Base-by-base conservation (phyloP, 495 filamentous ascomycete species). In the Neurospora sp. region DNA sequence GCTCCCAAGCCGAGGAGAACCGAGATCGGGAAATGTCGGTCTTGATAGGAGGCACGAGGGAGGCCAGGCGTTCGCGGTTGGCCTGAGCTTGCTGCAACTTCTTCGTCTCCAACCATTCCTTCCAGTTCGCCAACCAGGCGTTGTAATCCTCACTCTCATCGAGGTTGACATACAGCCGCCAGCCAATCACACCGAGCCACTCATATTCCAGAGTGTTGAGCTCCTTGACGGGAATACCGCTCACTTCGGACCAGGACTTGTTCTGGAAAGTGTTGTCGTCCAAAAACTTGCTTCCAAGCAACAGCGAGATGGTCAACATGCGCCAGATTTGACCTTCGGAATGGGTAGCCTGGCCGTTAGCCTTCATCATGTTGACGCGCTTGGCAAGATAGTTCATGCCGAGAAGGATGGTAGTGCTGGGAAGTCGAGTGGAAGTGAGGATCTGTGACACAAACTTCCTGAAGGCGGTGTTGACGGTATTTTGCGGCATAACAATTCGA, bases 231-330 rank as follows among this genome's bases (percentile, higher is more conserved):
- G 91, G 82, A 74, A 99, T 97, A 72, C 92, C 93, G 83, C 94
- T 98, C 35, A 99, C 96, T 78, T 99, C 96, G 5, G 96, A 92
- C 96, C 96, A 99, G 8, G 96, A 98, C 71, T 94, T 93, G 84
- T 98, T 99, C 85, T 98, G 94, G 82, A 98, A 99, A 18, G 96
- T 99, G 82, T 98, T 98, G 82, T 99, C 96, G 79, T 99, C 96
- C 71, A 98, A 82, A 78, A 99, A 99, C 83, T 99, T 99, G 85
- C 94, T 98, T 70, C 94, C 96, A 40, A 99, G 87, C 48, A 99
- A 85, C 40, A 99, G 86, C 18, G 91, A 87, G 71, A 94, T 91
- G 16, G 94, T 98, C 71, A 98, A 87, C 89, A 98, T 93, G 70
- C 94, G 91, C 85, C 96, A 97, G 71, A 96, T 88, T 77, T 95